phyloP scores from a whole-genome alignment of 352 stramenopile species.

The Phytophthora uliginosa region DNA sequence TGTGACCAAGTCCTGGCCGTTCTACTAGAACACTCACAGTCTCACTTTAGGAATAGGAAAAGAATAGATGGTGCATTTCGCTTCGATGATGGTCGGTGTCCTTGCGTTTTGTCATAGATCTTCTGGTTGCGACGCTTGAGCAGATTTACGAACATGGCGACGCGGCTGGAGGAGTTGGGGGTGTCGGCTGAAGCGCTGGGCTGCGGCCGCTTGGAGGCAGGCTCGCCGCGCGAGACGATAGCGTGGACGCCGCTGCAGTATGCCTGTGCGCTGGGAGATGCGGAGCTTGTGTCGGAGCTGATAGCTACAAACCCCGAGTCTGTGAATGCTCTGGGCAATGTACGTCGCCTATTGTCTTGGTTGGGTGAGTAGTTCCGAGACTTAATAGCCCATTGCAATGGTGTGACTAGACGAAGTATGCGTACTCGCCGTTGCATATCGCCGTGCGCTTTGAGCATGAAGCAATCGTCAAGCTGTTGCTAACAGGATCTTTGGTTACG shows the following conservation, averaged over 20 bases:
- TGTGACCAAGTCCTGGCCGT: constrained; percentile 83
- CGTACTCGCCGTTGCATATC: constrained; percentile 76
- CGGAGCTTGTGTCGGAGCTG: constrained; percentile 48
- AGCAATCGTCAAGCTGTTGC: constrained; percentile 58
- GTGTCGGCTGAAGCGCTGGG: constrained; percentile 37
- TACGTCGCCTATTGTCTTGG: constrained; percentile 10
- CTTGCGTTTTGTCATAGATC: neutral
- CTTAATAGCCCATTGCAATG: neutral
- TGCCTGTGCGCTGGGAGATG: constrained; percentile 77
- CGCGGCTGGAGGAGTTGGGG: constrained; percentile 46
- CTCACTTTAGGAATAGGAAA: neutral
- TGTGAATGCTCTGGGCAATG: constrained; percentile 29
- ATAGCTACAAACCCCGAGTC: constrained; percentile 33
- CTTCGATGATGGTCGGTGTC: neutral
- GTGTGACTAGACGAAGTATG: constrained; percentile 60
- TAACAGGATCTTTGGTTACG: constrained; percentile 29
- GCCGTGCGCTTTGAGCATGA: constrained; percentile 71
- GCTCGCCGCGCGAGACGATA: constrained; percentile 62
- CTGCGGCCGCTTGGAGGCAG: constrained; percentile 55
- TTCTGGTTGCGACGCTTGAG: constrained; percentile 25
- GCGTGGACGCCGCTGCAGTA: constrained; percentile 84
- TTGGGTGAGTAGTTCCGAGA: neutral
- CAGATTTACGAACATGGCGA: constrained; percentile 9
- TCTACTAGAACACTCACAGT: constrained; percentile 49
- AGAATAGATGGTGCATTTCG: constrained; percentile 7